Evolutionary conservation across 106 monocot species (phyloP).

Genomic region (Amphibolis antarctica): DNA sequence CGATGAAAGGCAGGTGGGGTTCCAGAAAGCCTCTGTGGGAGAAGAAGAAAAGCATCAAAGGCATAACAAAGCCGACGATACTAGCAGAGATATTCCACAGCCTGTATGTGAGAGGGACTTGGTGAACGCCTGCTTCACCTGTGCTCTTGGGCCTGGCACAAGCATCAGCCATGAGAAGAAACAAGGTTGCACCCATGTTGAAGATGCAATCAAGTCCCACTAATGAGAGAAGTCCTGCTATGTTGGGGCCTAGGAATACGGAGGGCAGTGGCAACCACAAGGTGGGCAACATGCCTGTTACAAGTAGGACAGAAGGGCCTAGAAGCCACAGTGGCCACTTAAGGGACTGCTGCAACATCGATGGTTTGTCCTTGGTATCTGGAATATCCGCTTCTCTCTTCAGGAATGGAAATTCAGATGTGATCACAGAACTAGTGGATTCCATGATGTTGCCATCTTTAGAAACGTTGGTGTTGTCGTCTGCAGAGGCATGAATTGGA

Average conservation of each 20-base stretch:
- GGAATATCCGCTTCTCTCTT: conserved; percentile 25
- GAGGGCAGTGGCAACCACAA: conserved; percentile 76
- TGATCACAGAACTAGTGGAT: conserved; percentile 34
- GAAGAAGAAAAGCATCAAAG: conserved; percentile 32
- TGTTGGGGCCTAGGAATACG: conserved; percentile 64
- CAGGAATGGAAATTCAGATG: conserved; percentile 29
- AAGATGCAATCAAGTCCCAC: conserved; percentile 88
- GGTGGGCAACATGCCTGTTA: conserved; percentile 74
- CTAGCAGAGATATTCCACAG: conserved; percentile 70
- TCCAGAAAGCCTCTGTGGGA: conserved; percentile 40
- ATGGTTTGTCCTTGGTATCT: conserved; percentile 27
- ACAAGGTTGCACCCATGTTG: conserved; percentile 84
- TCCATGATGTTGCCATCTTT: conserved; percentile 36
- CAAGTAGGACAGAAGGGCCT: conserved; percentile 63
- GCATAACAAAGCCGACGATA: conserved; percentile 49
- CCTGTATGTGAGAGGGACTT: conserved; percentile 43
- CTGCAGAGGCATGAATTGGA: conserved; percentile 18
- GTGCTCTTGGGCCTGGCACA: conserved; percentile 37
- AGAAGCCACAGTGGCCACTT: conserved; percentile 88
- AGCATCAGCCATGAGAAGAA: conserved; percentile 89
- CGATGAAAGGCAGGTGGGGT: conserved; percentile 42
- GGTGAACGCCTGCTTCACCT: conserved; percentile 4
- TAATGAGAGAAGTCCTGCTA: conserved; percentile 69
- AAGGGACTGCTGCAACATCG: conserved; percentile 19
- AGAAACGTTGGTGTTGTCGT: conserved; percentile 27